phyloP scores from a whole-genome alignment of 108 stramenopile species.

The Discostella pseudostelligera region DNA sequence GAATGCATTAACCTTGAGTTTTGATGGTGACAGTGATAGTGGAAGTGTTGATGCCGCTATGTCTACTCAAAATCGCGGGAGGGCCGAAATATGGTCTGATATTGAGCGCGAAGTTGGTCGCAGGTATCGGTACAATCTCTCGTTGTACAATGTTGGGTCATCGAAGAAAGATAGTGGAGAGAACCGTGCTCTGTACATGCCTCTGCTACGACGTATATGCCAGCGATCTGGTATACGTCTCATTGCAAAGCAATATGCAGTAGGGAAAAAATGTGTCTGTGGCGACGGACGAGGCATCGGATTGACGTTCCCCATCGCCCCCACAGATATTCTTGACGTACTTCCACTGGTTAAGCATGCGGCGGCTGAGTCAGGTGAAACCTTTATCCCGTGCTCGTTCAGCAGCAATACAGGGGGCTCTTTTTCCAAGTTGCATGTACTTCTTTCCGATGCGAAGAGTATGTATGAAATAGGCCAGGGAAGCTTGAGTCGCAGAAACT shows the following conservation, averaged over 20 bases:
- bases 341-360: constrained; percentile 91
- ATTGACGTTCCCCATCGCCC: constrained; percentile 72
- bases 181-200: constrained; percentile 50
- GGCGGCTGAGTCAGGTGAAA: constrained; percentile 60
- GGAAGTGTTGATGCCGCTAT: constrained; percentile 43
- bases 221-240: constrained; percentile 88
- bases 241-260: constrained; percentile 68
- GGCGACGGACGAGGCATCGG: constrained; percentile 46
- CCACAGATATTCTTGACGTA: constrained; percentile 82
- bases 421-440: constrained; percentile 59
- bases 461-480: constrained; percentile 73
- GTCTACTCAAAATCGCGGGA: constrained; percentile 27
- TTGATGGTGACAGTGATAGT: constrained; percentile 41
- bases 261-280: constrained; percentile 72
- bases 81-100: constrained; percentile 71
- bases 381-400: constrained; percentile 66
- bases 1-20: constrained; percentile 44
- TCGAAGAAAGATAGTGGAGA: constrained; percentile 3
- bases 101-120: constrained; percentile 76
- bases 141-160: constrained; percentile 61
- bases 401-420: constrained; percentile 44
- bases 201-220: constrained; percentile 87
- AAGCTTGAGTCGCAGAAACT: constrained; percentile 48
- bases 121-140: constrained; percentile 68
- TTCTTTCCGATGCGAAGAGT: constrained; percentile 76